Base-by-base conservation (phyloP, 2,329 filamentous ascomycete genomes). In the Colletotrichum lentis region DNA sequence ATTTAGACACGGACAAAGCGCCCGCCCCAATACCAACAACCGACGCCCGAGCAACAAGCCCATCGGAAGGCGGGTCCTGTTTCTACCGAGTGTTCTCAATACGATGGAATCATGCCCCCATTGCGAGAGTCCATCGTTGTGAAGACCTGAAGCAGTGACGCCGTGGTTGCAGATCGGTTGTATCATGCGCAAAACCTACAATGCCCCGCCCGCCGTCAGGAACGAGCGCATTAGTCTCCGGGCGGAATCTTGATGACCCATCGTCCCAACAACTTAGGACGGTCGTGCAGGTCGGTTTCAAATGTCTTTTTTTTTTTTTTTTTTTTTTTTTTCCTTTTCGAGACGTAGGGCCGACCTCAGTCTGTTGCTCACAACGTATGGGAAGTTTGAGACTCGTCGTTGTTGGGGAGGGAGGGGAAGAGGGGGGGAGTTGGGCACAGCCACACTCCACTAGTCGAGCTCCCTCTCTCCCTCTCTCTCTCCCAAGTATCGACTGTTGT, bases 151-250 rank as follows among this genome's bases (percentile, higher is more conserved):
- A 52, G 62, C 66, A 61, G 66, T 66, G 62, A 66, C 62, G 66
- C 62, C 50, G 20, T 49, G 66, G 66, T 49, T 69, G 66, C 62
- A 69, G 66, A 69, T 69, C 66, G 39, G 18, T 66, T 66, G 66
- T 69, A 56, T 69, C 66, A 66, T 56, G 41, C 49, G 50, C 39
- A 65, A 60, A 69, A 69, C 62, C 24, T 61, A 60, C 66, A 53
- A 61, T 66, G 62, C 66, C 43, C 56, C 27, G 20, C n/a, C 8
- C 27, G 24, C 54, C 54, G 24, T 12, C 41, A 16, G 20, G 41
- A n/a, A 49, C 20, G 56, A 55, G 62, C 62, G 62, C 62, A 58
- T 56, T 47, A 49, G 60, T 43, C 47, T 58, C 44, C 55, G 43
- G 61, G 49, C 35, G 11, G 60, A 54, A 47, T 20, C 35, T 55